Base-by-base conservation (phyloP, 176 grass and related monocot genomes). In the Pharus latifolius region DNA sequence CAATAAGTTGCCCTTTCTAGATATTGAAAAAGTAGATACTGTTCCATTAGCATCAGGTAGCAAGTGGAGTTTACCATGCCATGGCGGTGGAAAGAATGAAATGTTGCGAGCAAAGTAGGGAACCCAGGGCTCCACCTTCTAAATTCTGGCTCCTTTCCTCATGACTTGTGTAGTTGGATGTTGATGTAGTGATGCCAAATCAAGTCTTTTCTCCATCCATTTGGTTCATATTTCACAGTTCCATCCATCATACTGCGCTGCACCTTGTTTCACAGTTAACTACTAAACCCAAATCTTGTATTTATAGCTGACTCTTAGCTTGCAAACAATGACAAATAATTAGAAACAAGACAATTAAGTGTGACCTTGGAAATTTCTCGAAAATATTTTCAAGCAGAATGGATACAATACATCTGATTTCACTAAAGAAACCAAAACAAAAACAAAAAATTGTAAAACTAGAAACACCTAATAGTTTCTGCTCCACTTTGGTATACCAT, bases 61-160 rank as follows among this genome's bases (percentile, higher is more conserved):
- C 32, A 49, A 59, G 70, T 70, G 63, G 70, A 49, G 52, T 49
- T 69, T 46, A 15, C 25, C 55, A 38, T 74, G 46, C 11, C 67
- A 46, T 44, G 43, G 49, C 20, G 34, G 35, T 40, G 42, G 26
- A 79, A 67, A 67, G 0, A 33, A 34, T 47, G 25, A 78, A 58
- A 66, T 66, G 60, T n/a, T 66, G 32, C 15, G n/a, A 49, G 24
- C 23, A 64, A 56, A 20, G n/a, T n/a, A 38, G 9, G 40, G 26
- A 40, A 23, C 47, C 23, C 51, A 31, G 23, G 8, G 56, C 11
- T 73, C 60, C 61, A 59, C 50, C 33, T 34, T 23, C 7, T 28
- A 10, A 11, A 18, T 19, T 24, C n/a, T 48, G 53, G 6, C 43
- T 10, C 17, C 40, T 1, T 19, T 50, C 32, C 25, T 60, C 20